A percentile compares a stretch with the other conserved stretches of the same genome.
These are phyloP conservation scores for Aureobasidium namibiae DNA, from an alignment of 2,329 filamentous ascomycete genomes.

Conservation along the genomic window DNA sequence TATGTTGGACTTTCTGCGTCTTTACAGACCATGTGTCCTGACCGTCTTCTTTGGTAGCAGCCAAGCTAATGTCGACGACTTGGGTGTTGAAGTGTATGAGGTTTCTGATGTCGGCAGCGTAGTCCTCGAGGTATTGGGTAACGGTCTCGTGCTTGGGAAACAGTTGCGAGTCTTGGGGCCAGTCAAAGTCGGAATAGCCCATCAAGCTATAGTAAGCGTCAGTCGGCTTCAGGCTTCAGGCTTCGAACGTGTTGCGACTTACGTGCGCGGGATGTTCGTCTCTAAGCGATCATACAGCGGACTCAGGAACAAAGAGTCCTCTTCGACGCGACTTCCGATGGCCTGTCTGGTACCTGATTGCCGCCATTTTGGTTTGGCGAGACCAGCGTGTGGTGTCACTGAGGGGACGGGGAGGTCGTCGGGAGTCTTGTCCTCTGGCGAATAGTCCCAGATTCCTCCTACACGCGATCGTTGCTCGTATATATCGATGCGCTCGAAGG, in stretches of 20 bases:
- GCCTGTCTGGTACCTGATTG: slow-evolving; percentile 15
- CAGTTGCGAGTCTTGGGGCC: slow-evolving; percentile 51
- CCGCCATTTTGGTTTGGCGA: slow-evolving; percentile 54
- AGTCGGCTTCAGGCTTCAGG: slow-evolving; percentile 74
- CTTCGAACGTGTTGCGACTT: slow-evolving; percentile 50
- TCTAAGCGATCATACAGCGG: slow-evolving; percentile 76
- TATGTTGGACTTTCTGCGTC: slow-evolving; percentile 43
- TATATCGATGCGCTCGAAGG: slow-evolving; percentile 62
- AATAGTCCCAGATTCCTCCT: slow-evolving; percentile 85
- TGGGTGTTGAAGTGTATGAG: slow-evolving; percentile 63
- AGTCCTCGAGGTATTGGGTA: slow-evolving; percentile 63
- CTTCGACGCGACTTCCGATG: slow-evolving; percentile 14
- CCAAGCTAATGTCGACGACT: slow-evolving; percentile 51
- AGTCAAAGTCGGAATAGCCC: slow-evolving; percentile 60
- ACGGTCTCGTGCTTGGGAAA: slow-evolving; percentile 69
- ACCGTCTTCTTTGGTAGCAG: slow-evolving; percentile 10
- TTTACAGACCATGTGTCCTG: slow-evolving; percentile 51
- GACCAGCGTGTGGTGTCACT: slow-evolving; percentile 50
- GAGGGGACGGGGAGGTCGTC: slow-evolving; percentile 52
- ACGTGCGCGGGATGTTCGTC: slow-evolving; percentile 69
- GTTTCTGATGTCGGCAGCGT: slow-evolving; percentile 58
- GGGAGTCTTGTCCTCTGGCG: slow-evolving; percentile 38
- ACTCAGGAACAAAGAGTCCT: slow-evolving; percentile 60
- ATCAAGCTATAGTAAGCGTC: slow-evolving; percentile 77
- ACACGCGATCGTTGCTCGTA: slow-evolving; percentile 72